Evolutionary conservation across 129 eudicot genomes (phyloP).

Genomic region (Artemisia annua): DNA sequence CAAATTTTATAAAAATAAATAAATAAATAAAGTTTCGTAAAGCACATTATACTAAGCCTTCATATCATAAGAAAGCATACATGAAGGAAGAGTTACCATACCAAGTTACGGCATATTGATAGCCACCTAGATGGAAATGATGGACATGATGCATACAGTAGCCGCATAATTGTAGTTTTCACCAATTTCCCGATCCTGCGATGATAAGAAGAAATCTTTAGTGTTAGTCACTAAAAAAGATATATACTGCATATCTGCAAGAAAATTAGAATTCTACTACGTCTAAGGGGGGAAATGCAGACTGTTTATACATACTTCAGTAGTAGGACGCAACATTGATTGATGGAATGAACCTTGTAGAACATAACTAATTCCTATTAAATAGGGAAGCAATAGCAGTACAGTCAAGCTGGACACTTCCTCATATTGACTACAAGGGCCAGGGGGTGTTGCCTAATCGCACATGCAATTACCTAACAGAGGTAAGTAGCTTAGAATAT

Average conservation of each 20-base stretch:
- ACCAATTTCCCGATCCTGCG: conserved; percentile 83
- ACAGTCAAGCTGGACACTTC: neutral
- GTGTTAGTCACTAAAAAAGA: conserved; percentile 5
- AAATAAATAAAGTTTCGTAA: too few relatives aligned
- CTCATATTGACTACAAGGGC: neutral
- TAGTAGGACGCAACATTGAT: conserved; percentile 14
- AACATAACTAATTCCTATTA: conserved; percentile 3
- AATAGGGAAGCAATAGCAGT: neutral
- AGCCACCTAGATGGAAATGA: conserved; percentile 89
- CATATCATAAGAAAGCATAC: neutral
- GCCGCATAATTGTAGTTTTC: conserved; percentile 73
- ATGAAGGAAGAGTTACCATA: conserved; percentile 26
- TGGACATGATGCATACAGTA: conserved; percentile 92
- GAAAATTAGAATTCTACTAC: conserved; percentile 9
- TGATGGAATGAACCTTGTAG: conserved; percentile 7
- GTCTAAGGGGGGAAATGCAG: conserved; percentile 1
- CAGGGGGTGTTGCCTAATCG: neutral
- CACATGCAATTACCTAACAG: neutral
- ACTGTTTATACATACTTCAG: conserved; percentile 6
- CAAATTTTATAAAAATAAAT: neutral
- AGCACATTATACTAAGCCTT: conserved; percentile 8
- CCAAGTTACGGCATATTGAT: conserved; percentile 87
- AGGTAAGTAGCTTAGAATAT: neutral
- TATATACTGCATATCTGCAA: conserved; percentile 13
- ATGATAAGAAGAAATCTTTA: conserved; percentile 12